These are phyloP conservation scores for Saturnispora dispora DNA, from an alignment of 805 yeast genomes.

Conservation along the genomic window DNA sequence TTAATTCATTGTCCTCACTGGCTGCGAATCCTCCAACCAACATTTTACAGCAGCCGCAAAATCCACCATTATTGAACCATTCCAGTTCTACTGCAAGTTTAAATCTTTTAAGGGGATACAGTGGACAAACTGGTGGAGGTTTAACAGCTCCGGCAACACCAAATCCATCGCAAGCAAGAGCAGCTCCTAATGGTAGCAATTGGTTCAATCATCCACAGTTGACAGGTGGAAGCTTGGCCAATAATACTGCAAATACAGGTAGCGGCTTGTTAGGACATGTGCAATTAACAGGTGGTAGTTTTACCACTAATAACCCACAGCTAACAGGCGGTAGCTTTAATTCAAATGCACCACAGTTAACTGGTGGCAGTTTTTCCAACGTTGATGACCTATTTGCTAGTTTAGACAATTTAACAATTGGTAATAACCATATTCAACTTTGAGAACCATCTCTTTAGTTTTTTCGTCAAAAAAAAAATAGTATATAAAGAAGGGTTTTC, in stretches of 20 bases:
- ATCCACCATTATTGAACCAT: conserved; percentile 18
- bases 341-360: conserved; percentile 6
- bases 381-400: conserved; percentile 9
- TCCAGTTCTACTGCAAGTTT: conserved; percentile 26
- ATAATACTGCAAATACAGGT: not conserved
- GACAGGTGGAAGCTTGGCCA: conserved; percentile 18
- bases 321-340: conserved; percentile 6
- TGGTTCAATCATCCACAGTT: conserved; percentile 22
- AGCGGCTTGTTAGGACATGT: not conserved
- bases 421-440: conserved; percentile 8
- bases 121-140: conserved; percentile 13
- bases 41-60: conserved; percentile 1
- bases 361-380: conserved; percentile 8
- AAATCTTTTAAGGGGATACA: conserved; percentile 18
- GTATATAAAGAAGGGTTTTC: not conserved
- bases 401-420: conserved; percentile 7
- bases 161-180: conserved; percentile 13
- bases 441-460: not conserved
- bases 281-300: conserved; percentile 8
- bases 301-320: conserved; percentile 1
- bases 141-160: conserved; percentile 17
- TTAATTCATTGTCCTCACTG: conserved; percentile 1
- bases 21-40: conserved; percentile 4
- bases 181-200: conserved; percentile 5
- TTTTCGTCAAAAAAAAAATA: not conserved